Base-by-base conservation (phyloP, 495 filamentous ascomycete genomes). In the Tuber umbilicatum region DNA sequence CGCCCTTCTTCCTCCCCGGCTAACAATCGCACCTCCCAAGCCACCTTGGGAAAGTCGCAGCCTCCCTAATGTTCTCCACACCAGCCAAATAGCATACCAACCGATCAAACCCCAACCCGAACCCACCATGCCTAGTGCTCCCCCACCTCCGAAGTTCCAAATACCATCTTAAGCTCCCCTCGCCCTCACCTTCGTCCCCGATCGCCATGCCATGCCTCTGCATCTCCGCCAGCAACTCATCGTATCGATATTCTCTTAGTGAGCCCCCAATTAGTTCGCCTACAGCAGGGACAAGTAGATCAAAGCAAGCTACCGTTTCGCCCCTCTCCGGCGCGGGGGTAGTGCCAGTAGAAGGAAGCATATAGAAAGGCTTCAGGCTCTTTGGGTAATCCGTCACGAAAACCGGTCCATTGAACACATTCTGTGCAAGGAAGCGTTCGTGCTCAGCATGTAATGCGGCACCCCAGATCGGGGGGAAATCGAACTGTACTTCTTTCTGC, bases 351-450 rank as follows among this genome's bases (percentile, higher is more conserved):
- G 74, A 77, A 45, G 74, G 70, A 2, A 89, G 85, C 95, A 98
- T 99, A 84, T 99, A 99, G 87, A 99, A 99, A 42, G 95, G 91
- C 84, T 99, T 99, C 78, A 94, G 87, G 55, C 86, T 84, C 74
- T 87, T 88, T 14, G 95, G 95, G 81, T 98, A 99, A 81, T 98
- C 86, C 27, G 95, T 97, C 73, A 99, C 90, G 79, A 98, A 99
- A 43, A 99, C 89, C 1, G 95, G 95, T 21, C 79, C 82, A 21
- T 86, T 80, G 79, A 92, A 91, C 72, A 97, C 84, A 21, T 84
- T 86, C 60, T 88, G 85, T 64, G 95, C 94, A 70, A 99, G 88
- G 81, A 89, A 97, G 82, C 89, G 93, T 82, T 99, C 95, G 84
- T 99, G 95, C 83, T 99, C 95, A 7, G 93, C 89, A 75, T 94